Conservation (phyloP, 2,329 filamentous ascomycete genomes). For the Fusarium poae region DNA sequence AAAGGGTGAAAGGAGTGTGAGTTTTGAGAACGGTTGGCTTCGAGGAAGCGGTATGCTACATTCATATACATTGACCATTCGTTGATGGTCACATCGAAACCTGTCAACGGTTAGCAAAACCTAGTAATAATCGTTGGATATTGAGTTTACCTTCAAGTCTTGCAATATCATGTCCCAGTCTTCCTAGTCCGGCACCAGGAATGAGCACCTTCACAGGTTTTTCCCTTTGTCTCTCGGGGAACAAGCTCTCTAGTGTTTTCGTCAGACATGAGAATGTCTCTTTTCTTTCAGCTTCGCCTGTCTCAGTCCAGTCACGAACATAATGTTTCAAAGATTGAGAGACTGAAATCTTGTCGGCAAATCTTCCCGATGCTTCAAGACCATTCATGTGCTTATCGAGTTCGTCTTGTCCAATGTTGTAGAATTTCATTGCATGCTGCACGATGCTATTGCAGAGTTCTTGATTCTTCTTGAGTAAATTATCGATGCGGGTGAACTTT, state of each 20-base stretch:
- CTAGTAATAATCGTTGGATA: neutral
- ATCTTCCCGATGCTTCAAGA: constrained; percentile 54
- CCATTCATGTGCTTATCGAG: constrained; percentile 58
- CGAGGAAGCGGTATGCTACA: constrained; percentile 64
- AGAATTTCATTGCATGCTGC: constrained; percentile 60
- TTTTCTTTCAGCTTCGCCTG: constrained; percentile 61
- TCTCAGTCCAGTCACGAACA: constrained; percentile 67
- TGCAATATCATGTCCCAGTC: constrained; percentile 65
- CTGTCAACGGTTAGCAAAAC: constrained; percentile 36
- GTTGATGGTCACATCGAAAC: constrained; percentile 66
- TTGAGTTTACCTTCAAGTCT: constrained; percentile 53
- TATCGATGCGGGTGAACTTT: constrained; percentile 61
- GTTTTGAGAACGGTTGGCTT: constrained; percentile 47
- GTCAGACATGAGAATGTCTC: constrained; percentile 58
- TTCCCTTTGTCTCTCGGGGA: constrained; percentile 43
- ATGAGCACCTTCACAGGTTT: constrained; percentile 58
- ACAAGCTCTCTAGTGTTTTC: constrained; percentile 51
- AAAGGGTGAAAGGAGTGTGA: constrained; percentile 62
- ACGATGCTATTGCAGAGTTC: constrained; percentile 62
- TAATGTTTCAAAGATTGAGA: constrained; percentile 69
- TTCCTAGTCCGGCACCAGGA: constrained; percentile 66
- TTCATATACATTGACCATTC: constrained; percentile 72
- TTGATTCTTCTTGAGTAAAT: constrained; percentile 60
- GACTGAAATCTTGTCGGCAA: constrained; percentile 62
- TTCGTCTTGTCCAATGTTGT: constrained; percentile 59